A percentile compares a stretch with the other conserved stretches of the same genome.
Evolutionary conservation across 2,329 filamentous ascomycete genomes (phyloP).

Genomic region (Raffaelea albimanens): DNA sequence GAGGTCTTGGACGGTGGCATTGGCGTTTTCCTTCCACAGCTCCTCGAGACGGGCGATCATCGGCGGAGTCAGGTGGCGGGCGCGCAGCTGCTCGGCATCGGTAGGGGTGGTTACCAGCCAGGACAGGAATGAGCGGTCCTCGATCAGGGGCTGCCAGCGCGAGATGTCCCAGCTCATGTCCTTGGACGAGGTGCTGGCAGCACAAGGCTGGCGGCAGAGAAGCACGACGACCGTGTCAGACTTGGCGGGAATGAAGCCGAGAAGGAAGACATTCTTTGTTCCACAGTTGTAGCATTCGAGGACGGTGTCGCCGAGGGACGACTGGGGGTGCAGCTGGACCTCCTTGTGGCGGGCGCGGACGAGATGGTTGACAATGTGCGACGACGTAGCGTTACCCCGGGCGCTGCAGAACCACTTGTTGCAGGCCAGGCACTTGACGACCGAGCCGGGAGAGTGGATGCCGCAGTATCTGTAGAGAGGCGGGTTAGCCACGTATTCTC

Average conservation of each 20-base stretch:
- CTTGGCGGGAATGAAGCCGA: constrained; percentile 97
- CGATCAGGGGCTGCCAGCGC: constrained; percentile 93
- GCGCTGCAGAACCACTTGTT: constrained; percentile 99
- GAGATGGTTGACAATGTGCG: constrained; percentile 96
- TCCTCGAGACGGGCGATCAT: constrained; percentile 96
- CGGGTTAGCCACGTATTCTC: no score
- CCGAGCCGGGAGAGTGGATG: constrained; percentile 89
- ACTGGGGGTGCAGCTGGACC: constrained; percentile 90
- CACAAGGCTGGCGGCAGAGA: constrained; percentile 92
- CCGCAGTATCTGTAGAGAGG: constrained; percentile 67
- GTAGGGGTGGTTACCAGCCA: constrained; percentile 88
- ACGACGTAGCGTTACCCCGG: constrained; percentile 90
- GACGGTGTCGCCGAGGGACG: constrained; percentile 87
- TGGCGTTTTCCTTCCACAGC: constrained; percentile 94
- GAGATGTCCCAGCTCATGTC: constrained; percentile 99
- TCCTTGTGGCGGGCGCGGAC: constrained; percentile 97
- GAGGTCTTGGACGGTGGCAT: constrained; percentile 79
- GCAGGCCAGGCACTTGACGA: constrained; percentile 92
- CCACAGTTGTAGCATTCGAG: constrained; percentile 99
- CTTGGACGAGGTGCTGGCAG: constrained; percentile 88
- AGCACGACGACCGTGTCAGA: constrained; percentile 97
- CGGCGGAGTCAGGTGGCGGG: constrained; percentile 83
- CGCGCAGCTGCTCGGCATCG: constrained; percentile 92
- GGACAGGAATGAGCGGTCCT: constrained; percentile 86
- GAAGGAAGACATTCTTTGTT: constrained; percentile 96